phyloP scores from a whole-genome alignment of 345 rosid species.

The Leavenworthia alabamica region DNA sequence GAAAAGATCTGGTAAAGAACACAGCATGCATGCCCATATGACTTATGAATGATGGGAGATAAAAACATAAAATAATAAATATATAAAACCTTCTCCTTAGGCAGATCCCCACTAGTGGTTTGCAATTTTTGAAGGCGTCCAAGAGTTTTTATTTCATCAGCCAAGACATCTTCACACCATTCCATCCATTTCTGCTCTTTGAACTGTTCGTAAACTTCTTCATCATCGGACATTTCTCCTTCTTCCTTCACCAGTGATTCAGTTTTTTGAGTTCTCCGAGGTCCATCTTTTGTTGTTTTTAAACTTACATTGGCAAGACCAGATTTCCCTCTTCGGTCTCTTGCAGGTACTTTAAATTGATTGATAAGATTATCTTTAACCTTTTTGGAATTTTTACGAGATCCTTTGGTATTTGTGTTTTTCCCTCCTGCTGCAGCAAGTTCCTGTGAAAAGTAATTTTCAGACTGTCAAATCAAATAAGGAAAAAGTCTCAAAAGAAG shows the following conservation, averaged over 20 bases:
- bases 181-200: constrained; percentile 99
- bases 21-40: too few relatives aligned
- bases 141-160: constrained; percentile 69
- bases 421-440: constrained; percentile 75
- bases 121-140: constrained; percentile 75
- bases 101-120: constrained; percentile 91
- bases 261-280: constrained; percentile 53
- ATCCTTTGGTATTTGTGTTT: constrained; percentile 51
- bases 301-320: constrained; percentile 39
- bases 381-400: constrained; percentile 69
- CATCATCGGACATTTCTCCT: constrained; percentile 98
- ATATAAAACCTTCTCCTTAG: constrained; percentile 68
- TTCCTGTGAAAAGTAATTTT: constrained; percentile 44
- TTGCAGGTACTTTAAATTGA: constrained; percentile 35
- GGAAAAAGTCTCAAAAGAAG: too few relatives aligned
- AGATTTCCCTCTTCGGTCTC: constrained; percentile 52
- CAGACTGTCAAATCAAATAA: constrained; percentile 2
- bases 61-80: neutral
- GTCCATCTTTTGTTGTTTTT: constrained; percentile 39
- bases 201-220: constrained; percentile 90
- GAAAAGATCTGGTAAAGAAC: neutral
- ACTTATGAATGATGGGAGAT: neutral
- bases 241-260: constrained; percentile 89
- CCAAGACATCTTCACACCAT: constrained; percentile 98
- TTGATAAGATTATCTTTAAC: constrained; percentile 46